Evolutionary conservation across 2,329 filamentous ascomycete species (phyloP), one percentile per base, ranked within the genome.

Genomic region (Penicillium occitanis): DNA sequence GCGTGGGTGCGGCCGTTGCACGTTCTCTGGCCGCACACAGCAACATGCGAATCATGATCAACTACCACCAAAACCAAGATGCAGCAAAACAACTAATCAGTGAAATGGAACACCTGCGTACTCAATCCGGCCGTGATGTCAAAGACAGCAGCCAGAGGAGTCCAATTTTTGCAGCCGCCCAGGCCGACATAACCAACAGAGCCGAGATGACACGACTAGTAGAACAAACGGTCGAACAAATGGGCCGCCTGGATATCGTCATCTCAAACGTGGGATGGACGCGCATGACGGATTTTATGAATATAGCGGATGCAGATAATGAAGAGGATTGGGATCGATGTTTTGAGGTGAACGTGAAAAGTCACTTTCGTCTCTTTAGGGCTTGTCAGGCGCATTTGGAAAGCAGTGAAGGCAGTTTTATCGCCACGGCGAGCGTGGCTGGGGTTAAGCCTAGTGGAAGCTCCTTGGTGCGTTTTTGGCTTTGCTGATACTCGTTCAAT

Each of bases 381-480:
- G 85, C 86, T 1, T 82, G 83, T 1, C 83, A 82, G 69, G 74
- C 78, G 58, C 76, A 86, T 53, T 80, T 88, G 22, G 87, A 88
- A 3, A 80, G 83, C 67, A 79, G 79, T 0, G 83, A 88, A 66
- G 88, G 88, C 0, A 79, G 80, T 0, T 90, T 91, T 69, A 83
- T 91, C 68, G 87, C 84, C 1, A 90, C 88, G 0, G 87, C 88
- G 0, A 87, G 84, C 53, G 71, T 90, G 28, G 88, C 89, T 0
- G 89, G 88, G 0, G 84, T 91, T 1, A 87, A 84, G 71, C 84
- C 86, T 0, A 86, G 83, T 67, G 89, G 89, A 1, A 90, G 87
- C 68, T 85, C 84, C 2, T 73, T 90, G 69, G 67, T 68, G 14
- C 59, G 17, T 35, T 4, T 35, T n/a, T 19, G 19, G 14, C 10